Percentiles rank a stretch among this genome's conserved stretches.
Evolutionary conservation across 495 filamentous ascomycete genomes (phyloP).

Genomic region (Hypoxylon subgilvum): DNA sequence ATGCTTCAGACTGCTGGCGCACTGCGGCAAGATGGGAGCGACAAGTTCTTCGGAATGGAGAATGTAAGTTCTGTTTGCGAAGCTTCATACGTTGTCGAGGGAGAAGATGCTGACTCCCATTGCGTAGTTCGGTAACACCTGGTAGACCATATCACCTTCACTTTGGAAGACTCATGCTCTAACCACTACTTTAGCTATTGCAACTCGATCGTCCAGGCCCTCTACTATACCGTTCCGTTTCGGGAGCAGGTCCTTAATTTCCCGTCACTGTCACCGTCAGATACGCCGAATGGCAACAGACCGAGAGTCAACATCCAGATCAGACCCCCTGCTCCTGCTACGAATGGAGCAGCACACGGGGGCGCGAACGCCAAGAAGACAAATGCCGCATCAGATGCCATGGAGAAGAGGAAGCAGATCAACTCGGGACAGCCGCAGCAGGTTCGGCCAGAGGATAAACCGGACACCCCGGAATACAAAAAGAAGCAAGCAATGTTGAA

Average conservation of each 20-base stretch:
- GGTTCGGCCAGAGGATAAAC: conserved; percentile 67
- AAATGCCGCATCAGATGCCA: conserved; percentile 45
- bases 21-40: conserved; percentile 83
- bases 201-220: conserved; percentile 96
- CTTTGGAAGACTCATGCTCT: conserved; percentile 20
- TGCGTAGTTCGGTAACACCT: conserved; percentile 90
- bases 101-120: conserved; percentile 36
- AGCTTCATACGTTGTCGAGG: conserved; percentile 1
- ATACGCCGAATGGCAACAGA: conserved; percentile 51
- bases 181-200: conserved; percentile 71
- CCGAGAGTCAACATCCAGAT: conserved; percentile 58
- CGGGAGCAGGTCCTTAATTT: conserved; percentile 95
- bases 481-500: conserved; percentile 91
- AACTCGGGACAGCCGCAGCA: conserved; percentile 48
- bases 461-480: conserved; percentile 91
- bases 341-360: conserved; percentile 52
- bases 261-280: conserved; percentile 62
- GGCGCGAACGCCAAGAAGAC: conserved; percentile 56
- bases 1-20: conserved; percentile 79
- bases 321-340: conserved; percentile 52
- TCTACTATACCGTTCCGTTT: conserved; percentile 94
- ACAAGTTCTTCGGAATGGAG: conserved; percentile 98
- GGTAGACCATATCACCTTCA: conserved; percentile 61
- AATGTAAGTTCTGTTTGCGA: conserved; percentile 69
- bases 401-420: conserved; percentile 54